Evolutionary conservation across 257 asterid genomes (phyloP).

Genomic region (Pogostemon cablin): DNA sequence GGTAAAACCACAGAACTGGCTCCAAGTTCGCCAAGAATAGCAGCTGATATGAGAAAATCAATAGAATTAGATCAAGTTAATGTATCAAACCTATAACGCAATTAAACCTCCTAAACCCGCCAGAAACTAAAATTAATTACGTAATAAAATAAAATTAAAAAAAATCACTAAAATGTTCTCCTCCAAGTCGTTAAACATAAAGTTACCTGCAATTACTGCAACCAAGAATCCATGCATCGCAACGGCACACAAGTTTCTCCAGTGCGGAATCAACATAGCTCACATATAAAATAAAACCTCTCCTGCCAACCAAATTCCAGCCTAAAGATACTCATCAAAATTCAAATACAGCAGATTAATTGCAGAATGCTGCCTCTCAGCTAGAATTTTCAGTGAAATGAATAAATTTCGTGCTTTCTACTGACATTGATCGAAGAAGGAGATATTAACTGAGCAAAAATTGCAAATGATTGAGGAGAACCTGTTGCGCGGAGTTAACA

Average conservation of each 20-base stretch:
- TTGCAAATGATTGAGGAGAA: background rate
- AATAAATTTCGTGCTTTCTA: background rate
- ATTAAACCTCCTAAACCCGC: background rate
- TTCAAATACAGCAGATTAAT: constrained; percentile 6
- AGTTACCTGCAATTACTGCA: constrained; percentile 49
- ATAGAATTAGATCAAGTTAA: constrained; percentile 9
- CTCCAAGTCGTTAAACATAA: background rate
- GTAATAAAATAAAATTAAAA: background rate
- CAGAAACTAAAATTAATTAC: background rate
- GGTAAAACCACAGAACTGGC: constrained; percentile 76
- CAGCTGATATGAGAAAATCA: constrained; percentile 45
- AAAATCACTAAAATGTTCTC: background rate
- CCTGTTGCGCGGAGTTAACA: constrained; percentile 25
- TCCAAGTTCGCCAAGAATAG: constrained; percentile 52
- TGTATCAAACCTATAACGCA: background rate
- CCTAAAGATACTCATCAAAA: constrained; percentile 10
- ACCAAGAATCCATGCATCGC: constrained; percentile 39
- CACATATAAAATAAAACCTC: constrained; percentile 3
- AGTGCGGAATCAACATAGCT: constrained; percentile 35
- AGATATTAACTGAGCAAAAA: background rate
- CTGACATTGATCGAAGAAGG: constrained; percentile 12
- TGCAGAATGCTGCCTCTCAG: background rate
- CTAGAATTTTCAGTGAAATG: background rate
- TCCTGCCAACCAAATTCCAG: constrained; percentile 28
- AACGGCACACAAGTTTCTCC: constrained; percentile 17